These are phyloP conservation scores for Aristolochia contorta DNA, from an alignment of 164 flowering plant species.

Conservation along the genomic window DNA sequence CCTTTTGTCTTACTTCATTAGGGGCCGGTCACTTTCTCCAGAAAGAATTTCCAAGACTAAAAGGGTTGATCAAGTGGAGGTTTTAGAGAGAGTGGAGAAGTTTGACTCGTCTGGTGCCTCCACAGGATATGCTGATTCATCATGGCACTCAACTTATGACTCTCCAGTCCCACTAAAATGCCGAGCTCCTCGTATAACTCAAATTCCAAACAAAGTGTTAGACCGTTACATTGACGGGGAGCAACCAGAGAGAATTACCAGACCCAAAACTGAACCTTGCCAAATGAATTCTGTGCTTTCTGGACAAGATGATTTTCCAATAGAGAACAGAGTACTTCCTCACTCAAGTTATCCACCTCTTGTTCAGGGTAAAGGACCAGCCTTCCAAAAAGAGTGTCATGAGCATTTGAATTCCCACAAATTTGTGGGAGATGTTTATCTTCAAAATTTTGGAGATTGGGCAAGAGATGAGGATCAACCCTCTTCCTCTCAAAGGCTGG, in stretches of 20 bases:
- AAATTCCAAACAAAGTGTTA: conserved; percentile 42
- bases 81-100: conserved; percentile 21
- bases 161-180: conserved; percentile 26
- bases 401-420: conserved; percentile 37
- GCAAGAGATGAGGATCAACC: conserved; percentile 34
- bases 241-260: conserved; percentile 32
- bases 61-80: conserved; percentile 12
- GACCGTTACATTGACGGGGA: conserved; percentile 97
- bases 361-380: conserved; percentile 40
- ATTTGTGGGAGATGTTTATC: conserved; percentile 32
- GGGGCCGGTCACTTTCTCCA: conserved; percentile 41
- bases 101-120: conserved; percentile 28
- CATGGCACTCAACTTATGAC: conserved; percentile 41
- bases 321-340: conserved; percentile 3
- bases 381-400: conserved; percentile 34
- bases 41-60: conserved; percentile 33
- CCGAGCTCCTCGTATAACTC: conserved; percentile 21
- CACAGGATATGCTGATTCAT: conserved; percentile 25
- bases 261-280: conserved; percentile 18
- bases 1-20: conserved; percentile 4
- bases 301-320: conserved; percentile 18
- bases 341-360: conserved; percentile 45
- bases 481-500: conserved; percentile 61
- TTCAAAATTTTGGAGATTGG: conserved; percentile 33
- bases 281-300: conserved; percentile 21